Conservation (phyloP, 768 basidiomycete species). For the Xerocomellus intermedius region DNA sequence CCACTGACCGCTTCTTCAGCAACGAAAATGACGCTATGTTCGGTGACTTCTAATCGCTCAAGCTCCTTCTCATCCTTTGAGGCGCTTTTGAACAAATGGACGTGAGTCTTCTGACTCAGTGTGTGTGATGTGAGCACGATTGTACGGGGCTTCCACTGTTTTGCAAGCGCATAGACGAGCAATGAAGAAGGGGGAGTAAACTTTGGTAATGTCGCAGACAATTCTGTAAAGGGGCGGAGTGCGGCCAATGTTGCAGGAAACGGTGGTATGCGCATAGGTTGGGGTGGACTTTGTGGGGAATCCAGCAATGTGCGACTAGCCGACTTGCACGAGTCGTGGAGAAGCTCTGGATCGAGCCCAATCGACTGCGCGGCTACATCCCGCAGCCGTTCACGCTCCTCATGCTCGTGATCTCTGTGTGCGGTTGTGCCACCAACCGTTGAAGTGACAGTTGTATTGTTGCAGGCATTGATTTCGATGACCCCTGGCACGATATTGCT, state of each 20-base stretch:
- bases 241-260: conserved; percentile 60
- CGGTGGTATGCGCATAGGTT: conserved; percentile 37
- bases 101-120: conserved; percentile 42
- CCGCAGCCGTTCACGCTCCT: conserved; percentile 72
- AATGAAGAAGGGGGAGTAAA: conserved; percentile 67
- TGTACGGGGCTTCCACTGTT: conserved; percentile 67
- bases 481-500: conserved; percentile 59
- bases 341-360: conserved; percentile 56
- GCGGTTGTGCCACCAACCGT: conserved; percentile 22
- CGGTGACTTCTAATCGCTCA: conserved; percentile 73
- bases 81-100: conserved; percentile 72
- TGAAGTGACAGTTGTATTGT: conserved; percentile 18
- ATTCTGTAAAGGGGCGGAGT: conserved; percentile 51
- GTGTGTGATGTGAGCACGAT: conserved; percentile 54
- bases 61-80: conserved; percentile 63
- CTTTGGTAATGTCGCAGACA: conserved; percentile 58
- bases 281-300: conserved; percentile 15
- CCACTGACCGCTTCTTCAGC: conserved; percentile 54
- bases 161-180: conserved; percentile 69
- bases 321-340: conserved; percentile 36
- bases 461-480: conserved; percentile 64
- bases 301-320: conserved; percentile 13
- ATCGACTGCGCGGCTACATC: conserved; percentile 76
- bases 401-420: conserved; percentile 54
- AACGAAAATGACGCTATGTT: conserved; percentile 73